Base-by-base conservation (phyloP, 176 grass and related monocot species). In the Echinochloa phyllopogon region DNA sequence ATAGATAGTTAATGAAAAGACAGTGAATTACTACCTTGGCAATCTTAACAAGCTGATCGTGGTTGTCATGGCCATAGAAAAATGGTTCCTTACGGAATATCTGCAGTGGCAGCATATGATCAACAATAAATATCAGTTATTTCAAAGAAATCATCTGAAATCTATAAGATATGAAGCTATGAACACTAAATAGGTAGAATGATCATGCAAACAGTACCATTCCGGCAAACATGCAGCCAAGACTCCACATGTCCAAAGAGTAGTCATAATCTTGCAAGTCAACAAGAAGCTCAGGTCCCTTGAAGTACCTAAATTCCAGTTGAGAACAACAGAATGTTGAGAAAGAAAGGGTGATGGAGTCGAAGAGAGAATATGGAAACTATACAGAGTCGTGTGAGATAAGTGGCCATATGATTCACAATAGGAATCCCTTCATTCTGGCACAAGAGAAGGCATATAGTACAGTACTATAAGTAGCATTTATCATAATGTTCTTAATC, bases 181-280 rank as follows among this genome's bases (percentile, higher is more conserved):
- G 20, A 27, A 23, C 14, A 63, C 61, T 16, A 66, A 78, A 48
- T 8, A 25, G 21, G 48, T 24, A 42, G 73, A 53, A 65, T 60
- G n/a, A 40, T 70, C 11, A 17, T 53, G 47, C 15, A 20, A n/a
- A 76, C 74, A 71, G 41, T 92, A 94, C 93, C 90, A 95, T 95
- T 81, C 90, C 93, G 86, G 90, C 93, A 90, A 95, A 95, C 93
- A 95, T 95, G 87, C 93, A 92, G 61, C 93, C 93, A 87, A 95
- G 90, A 81, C 93, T 95, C 93, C 93, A 95, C 93, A 95, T 95
- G 64, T 95, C 93, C 87, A 95, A 84, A 27, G 93, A 92, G 87
- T 95, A 95, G 45, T 95, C 93, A 77, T 95, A 95, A 81, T 95
- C 93, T 92, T 92, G 90, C 21, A 95, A 88, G 71, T 95, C 93